A percentile compares a stretch with the other conserved stretches of the same genome.
Conservation (phyloP, 1,284 basidiomycete species). For the Cystobasidium sp. region DNA sequence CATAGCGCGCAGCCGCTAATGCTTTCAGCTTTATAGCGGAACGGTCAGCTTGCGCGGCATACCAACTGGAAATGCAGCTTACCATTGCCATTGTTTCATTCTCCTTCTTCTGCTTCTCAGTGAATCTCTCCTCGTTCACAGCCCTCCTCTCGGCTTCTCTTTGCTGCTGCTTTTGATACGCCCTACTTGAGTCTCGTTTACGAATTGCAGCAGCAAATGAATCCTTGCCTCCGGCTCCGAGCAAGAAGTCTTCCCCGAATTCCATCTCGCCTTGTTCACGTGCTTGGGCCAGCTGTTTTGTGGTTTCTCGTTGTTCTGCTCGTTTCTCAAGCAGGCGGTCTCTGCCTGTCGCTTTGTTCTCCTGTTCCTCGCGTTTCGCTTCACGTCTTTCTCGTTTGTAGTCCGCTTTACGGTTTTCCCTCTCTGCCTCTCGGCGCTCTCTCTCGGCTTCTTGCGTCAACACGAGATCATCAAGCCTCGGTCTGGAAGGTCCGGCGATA, state of each 20-base stretch:
- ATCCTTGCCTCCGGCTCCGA: conserved; percentile 27
- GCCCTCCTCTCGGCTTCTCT: conserved; percentile 36
- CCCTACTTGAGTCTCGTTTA: conserved; percentile 28
- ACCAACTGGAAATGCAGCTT: neutral
- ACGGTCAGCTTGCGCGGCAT: neutral
- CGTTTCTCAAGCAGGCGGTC: conserved; percentile 45
- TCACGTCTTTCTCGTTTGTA: conserved; percentile 41
- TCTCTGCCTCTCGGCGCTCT: conserved; percentile 12
- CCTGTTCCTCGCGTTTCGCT: conserved; percentile 40
- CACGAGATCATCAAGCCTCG: conserved; percentile 28
- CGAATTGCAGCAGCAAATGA: conserved; percentile 43
- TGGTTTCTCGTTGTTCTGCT: conserved; percentile 22
- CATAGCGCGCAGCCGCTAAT: conserved; percentile 41
- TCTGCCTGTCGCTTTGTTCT: conserved; percentile 42
- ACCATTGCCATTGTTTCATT: conserved; percentile 42
- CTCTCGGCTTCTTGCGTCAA: conserved; percentile 29
- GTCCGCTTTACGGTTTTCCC: conserved; percentile 1
- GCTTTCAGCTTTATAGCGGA: conserved; percentile 37
- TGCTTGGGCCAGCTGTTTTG: conserved; percentile 38
- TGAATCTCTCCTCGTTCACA: conserved; percentile 29
- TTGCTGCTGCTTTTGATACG: conserved; percentile 20
- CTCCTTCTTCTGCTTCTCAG: conserved; percentile 38
- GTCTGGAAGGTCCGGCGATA: conserved; percentile 22
- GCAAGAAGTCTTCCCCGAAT: conserved; percentile 28
- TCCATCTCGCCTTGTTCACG: conserved; percentile 39